Evolutionary conservation across 202 grass and related monocot genomes (phyloP), one percentile per base, ranked within the genome.

Genomic region (Thinopyrum obtusiflorum): DNA sequence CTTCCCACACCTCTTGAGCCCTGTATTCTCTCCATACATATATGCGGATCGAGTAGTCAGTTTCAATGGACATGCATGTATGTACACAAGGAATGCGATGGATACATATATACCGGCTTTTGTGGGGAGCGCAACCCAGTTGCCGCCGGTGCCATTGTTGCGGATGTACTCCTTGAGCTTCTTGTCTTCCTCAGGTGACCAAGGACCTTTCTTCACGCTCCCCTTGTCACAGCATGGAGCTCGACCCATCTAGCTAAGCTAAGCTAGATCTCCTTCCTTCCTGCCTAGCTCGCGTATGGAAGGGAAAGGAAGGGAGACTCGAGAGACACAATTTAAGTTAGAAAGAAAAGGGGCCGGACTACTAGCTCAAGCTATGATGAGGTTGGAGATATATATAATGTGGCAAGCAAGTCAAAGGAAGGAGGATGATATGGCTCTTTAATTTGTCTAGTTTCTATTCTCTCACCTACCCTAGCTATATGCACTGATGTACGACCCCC

Each of bases 191-290:
- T 71, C 68, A 11, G 68, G 36, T 6, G 68, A 71, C 68, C 68
- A 71, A 42, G 68, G 68, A 35, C 68, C 68, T 21, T 40, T 71
- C 68, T 71, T 71, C n/a, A 71, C 68, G 68, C n/a, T 71, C 20
- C 68, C 68, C 36, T 71, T 71, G 68, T 71, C 68, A 24, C 68
- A 71, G 68, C 68, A 71, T 11, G 68, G 68, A 24, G 68, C 68
- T 71, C 68, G 68, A 40, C 68, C 68, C 68, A 71, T 71, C 20
- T 53, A 49, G 46, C 46, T 40, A 15, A 20, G 44, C 44, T 15
- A 49, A 6, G n/a, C n/a, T n/a, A n/a, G n/a, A n/a, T n/a, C n/a
- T n/a, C n/a, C n/a, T n/a, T n/a, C n/a, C n/a, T n/a, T n/a, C n/a
- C n/a, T n/a, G n/a, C n/a, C 17, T 53, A 53, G 49, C 49, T 53